phyloP scores from a whole-genome alignment of 2,329 filamentous ascomycete genomes.

The Trichoderma cornu-damae region DNA sequence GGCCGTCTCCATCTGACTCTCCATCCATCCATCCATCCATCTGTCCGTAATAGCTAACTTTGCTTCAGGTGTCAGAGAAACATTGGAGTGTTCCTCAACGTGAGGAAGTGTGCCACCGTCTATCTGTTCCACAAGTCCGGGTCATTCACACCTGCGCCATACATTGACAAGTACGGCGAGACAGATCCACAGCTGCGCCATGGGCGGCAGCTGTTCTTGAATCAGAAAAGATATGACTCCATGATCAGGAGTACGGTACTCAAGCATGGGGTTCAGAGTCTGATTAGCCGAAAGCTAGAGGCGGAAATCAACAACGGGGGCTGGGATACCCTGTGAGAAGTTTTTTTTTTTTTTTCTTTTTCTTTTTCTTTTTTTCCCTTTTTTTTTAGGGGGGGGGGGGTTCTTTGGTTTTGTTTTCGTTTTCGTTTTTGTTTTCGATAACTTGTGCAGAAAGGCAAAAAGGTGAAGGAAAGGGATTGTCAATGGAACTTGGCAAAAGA shows the following conservation, averaged over 20 bases:
- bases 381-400: no score
- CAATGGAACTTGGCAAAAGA: not conserved
- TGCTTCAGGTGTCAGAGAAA: conserved; percentile 71
- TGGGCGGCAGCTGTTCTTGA: conserved; percentile 83
- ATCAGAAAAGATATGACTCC: conserved; percentile 88
- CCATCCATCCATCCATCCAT: no score
- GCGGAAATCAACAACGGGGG: conserved; percentile 95
- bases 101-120: conserved; percentile 89
- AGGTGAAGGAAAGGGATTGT: not conserved
- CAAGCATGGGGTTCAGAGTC: conserved; percentile 77
- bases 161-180: conserved; percentile 94
- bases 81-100: conserved; percentile 92
- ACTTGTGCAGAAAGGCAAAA: not conserved
- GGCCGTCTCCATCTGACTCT: conserved; percentile 40
- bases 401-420: no score
- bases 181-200: conserved; percentile 85
- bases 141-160: conserved; percentile 81
- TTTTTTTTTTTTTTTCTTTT: no score
- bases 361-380: no score
- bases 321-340: conserved; percentile 72
- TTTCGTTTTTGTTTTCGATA: no score
- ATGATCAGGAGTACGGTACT: conserved; percentile 83
- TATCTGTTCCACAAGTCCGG: conserved; percentile 80
- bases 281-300: conserved; percentile 85
- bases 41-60: not conserved